Base-by-base conservation (phyloP, 768 basidiomycete genomes). In the Mycena polygramma region DNA sequence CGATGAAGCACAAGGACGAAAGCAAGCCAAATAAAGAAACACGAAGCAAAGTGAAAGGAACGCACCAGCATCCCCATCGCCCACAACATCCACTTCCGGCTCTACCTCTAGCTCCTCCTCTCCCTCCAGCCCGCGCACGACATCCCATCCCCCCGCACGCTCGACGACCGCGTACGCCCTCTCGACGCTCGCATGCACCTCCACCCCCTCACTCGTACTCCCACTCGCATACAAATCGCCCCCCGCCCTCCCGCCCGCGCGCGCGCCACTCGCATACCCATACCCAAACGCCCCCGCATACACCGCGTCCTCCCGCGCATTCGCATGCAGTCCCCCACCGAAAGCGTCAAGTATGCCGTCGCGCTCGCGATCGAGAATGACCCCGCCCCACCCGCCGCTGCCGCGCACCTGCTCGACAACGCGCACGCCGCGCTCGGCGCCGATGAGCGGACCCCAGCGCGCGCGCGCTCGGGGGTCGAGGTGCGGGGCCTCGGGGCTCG, bases 101-200 rank as follows among this genome's bases (percentile, higher is more conserved):
- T 74, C 76, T 73, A 70, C 74, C 45, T 76, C 79, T 73, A 75
- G 52, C 35, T 66, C 78, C 49, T 75, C 22, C 69, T 36, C 20
- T 67, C 9, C n/a, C 22, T 24, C 24, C 4, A n/a, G n/a, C 55
- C 26, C 57, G 7, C 14, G 41, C 15, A 58, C 39, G 24, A 69
- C 51, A 8, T 60, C 63, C 71, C 65, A 60, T 4, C 67, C 65
- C 0, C 61, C 63, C 63, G n/a, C 57, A 24, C 61, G 55, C 49
- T 71, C 70, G 17, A 62, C 41, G 9, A 71, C 70, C 20, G 15
- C 65, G 17, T 71, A 71, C n/a, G 36, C 54, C 59, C 41, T 61
- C 14, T 26, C 46, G n/a, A n/a, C n/a, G n/a, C n/a, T n/a, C n/a
- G n/a, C n/a, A n/a, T n/a, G n/a, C 24, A 22, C 41, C 20, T 20